A percentile compares a stretch with the other conserved stretches of the same genome.
Evolutionary conservation across 495 filamentous ascomycete genomes (phyloP).

Genomic region (Daldinia bambusicola): DNA sequence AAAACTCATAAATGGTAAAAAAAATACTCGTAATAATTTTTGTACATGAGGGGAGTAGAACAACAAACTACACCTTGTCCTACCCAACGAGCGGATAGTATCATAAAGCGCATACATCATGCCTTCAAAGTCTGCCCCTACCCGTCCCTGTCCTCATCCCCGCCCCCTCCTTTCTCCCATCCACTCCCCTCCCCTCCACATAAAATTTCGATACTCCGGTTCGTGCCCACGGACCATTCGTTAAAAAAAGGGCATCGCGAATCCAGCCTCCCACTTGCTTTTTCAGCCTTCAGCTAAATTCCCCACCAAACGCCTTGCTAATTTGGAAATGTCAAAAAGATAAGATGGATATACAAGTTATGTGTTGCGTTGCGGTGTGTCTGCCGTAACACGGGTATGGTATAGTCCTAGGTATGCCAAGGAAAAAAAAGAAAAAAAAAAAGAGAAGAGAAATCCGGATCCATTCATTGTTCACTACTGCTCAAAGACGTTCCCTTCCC

Average conservation of each 20-base stretch:
- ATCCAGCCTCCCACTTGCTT: conserved; percentile 29
- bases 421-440: not conserved
- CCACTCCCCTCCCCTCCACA: conserved; percentile 4
- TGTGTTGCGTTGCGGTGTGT: too few species aligned
- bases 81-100: conserved; percentile 16
- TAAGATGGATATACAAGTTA: conserved; percentile 31
- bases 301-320: conserved; percentile 51
- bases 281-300: conserved; percentile 27
- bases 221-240: conserved; percentile 13
- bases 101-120: conserved; percentile 17
- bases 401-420: conserved; percentile 2
- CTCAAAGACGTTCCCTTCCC: conserved; percentile 60
- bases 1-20: conserved; percentile 9
- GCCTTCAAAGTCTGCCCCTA: conserved; percentile 6
- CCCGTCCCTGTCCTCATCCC: not conserved
- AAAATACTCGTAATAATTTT: conserved; percentile 28
- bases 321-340: conserved; percentile 40
- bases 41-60: conserved; percentile 49
- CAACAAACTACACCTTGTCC: conserved; percentile 29
- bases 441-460: not conserved
- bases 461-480: conserved; percentile 24
- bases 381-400: conserved; percentile 20
- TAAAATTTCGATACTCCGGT: conserved; percentile 8
- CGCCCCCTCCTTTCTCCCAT: not conserved
- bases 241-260: conserved; percentile 1